These are phyloP conservation scores for Apiospora kogelbergensis DNA, from an alignment of 2,329 filamentous ascomycete genomes.

Conservation along the genomic window DNA sequence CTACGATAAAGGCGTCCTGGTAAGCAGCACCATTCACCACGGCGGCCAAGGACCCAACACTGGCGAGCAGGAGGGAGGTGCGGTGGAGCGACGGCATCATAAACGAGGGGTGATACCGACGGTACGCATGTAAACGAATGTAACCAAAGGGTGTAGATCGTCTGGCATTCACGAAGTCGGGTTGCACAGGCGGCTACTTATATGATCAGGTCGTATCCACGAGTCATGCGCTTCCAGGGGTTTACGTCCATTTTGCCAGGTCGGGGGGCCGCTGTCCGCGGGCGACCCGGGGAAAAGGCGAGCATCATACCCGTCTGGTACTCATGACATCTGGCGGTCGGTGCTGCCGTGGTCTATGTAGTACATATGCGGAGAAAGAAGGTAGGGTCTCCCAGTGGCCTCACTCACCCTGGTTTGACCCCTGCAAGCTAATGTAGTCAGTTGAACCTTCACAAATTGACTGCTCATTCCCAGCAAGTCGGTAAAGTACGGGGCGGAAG, in stretches of 20 bases:
- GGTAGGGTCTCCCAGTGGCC: too few relatives aligned
- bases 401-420: not conserved
- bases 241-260: not conserved
- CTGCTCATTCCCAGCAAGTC: not conserved
- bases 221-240: not conserved
- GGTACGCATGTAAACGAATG: not conserved
- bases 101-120: not conserved
- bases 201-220: not conserved
- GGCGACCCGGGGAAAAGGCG: not conserved
- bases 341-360: too few relatives aligned
- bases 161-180: not conserved
- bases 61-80: not conserved
- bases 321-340: too few relatives aligned
- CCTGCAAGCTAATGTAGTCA: not conserved
- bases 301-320: not conserved
- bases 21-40: not conserved
- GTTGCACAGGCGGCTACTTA: not conserved
- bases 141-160: not conserved
- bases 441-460: not conserved
- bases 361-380: too few relatives aligned
- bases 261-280: not conserved
- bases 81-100: not conserved
- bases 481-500: not conserved
- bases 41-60: not conserved
- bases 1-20: slow-evolving; percentile 2